Percentiles rank a stretch among this genome's conserved stretches.
Evolutionary conservation across 768 basidiomycete genomes (phyloP).

Genomic region (Mycena epipterygia): DNA sequence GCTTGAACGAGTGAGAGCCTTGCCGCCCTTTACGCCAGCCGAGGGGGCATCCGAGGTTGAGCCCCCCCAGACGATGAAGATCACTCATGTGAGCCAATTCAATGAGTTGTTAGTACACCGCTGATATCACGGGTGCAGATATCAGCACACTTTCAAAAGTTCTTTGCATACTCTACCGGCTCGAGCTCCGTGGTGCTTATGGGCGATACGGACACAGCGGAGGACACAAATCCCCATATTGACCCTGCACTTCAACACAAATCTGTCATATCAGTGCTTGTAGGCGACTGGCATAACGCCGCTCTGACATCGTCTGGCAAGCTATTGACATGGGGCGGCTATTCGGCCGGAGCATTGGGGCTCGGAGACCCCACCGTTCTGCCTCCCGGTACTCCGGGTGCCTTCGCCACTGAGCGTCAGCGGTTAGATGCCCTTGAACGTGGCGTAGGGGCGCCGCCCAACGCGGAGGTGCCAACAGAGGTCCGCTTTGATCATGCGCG

Average conservation of each 20-base stretch:
- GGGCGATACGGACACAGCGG: slow-evolving; percentile 65
- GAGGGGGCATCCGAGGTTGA: slow-evolving; percentile 42
- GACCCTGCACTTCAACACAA: slow-evolving; percentile 82
- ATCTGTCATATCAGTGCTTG: slow-evolving; percentile 86
- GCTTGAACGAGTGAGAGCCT: slow-evolving; percentile 60
- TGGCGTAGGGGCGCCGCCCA: slow-evolving; percentile 51
- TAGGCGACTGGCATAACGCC: slow-evolving; percentile 94
- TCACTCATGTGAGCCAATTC: slow-evolving; percentile 78
- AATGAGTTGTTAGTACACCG: neutral
- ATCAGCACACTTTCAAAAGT: slow-evolving; percentile 86
- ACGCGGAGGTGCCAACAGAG: slow-evolving; percentile 72
- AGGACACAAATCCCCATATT: slow-evolving; percentile 66
- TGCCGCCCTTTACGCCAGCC: slow-evolving; percentile 57
- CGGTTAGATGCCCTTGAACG: slow-evolving; percentile 46
- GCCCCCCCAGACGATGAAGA: slow-evolving; percentile 64
- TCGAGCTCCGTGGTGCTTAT: slow-evolving; percentile 80
- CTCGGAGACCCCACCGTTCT: slow-evolving; percentile 80
- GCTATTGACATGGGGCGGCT: slow-evolving; percentile 85
- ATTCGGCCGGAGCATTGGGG: slow-evolving; percentile 86
- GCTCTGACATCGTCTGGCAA: slow-evolving; percentile 76
- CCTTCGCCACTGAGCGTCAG: slow-evolving; percentile 57
- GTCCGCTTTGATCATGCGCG: slow-evolving; percentile 78
- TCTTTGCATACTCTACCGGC: slow-evolving; percentile 86
- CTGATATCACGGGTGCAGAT: slow-evolving; percentile 63
- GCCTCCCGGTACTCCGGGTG: slow-evolving; percentile 70